phyloP scores from a whole-genome alignment of 441 rosid species.

The Populus hybrid region DNA sequence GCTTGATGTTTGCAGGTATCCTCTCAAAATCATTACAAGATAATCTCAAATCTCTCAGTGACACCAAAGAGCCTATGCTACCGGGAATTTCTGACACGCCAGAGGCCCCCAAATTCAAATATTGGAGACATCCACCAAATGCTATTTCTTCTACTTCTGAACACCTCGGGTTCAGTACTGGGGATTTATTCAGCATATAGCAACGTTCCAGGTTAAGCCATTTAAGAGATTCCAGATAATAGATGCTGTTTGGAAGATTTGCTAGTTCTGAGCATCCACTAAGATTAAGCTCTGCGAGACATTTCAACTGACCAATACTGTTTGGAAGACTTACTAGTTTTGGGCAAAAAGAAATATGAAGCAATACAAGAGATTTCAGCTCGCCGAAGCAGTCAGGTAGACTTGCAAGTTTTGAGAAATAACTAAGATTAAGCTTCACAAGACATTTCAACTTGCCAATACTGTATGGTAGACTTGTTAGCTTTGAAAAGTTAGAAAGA shows the following conservation, averaged over 20 bases:
- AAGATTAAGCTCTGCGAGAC: no score
- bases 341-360: no score
- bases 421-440: no score
- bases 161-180: neutral
- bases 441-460: no score
- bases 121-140: neutral
- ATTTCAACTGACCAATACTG: no score
- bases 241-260: neutral
- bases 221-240: neutral
- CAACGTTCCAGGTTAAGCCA: neutral
- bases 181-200: neutral
- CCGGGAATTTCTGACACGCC: neutral
- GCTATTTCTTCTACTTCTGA: neutral
- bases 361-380: no score
- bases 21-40: neutral
- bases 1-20: neutral
- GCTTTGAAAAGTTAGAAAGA: no score
- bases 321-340: no score
- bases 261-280: no score
- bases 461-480: no score
- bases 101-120: neutral
- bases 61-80: neutral
- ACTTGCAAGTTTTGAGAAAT: no score
- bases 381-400: no score
- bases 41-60: neutral